Evolutionary conservation across 2,329 filamentous ascomycete genomes (phyloP).

Genomic region (Fusarium caatingaense): DNA sequence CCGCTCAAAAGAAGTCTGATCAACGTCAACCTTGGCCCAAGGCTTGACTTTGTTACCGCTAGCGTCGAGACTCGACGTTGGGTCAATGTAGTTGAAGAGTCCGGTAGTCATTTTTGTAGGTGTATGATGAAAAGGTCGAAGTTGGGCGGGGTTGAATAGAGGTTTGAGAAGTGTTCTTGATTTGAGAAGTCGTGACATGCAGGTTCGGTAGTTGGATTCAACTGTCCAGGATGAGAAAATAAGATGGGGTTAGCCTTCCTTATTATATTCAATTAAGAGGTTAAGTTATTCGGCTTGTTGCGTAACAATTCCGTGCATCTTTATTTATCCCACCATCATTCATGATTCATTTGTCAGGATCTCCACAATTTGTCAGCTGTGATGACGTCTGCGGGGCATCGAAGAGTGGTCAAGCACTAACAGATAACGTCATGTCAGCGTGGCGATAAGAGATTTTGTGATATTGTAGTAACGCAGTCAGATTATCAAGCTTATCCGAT

Average conservation of each 20-base stretch:
- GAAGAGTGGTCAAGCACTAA: background rate
- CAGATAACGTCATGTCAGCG: background rate
- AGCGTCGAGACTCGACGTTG: slow-evolving; percentile 27
- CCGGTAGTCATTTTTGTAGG: slow-evolving; percentile 32
- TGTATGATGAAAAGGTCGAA: slow-evolving; percentile 1
- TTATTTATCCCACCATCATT: slow-evolving; percentile 16
- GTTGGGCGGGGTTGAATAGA: slow-evolving; percentile 17
- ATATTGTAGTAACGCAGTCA: background rate
- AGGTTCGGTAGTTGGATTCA: background rate
- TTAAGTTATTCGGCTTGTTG: slow-evolving; percentile 1
- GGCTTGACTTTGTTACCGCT: slow-evolving; percentile 27
- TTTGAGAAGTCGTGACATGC: slow-evolving; percentile 12
- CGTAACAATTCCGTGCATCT: slow-evolving; percentile 16
- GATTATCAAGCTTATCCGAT: slow-evolving; percentile 4
- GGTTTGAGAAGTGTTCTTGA: background rate
- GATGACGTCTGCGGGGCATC: slow-evolving; percentile 26
- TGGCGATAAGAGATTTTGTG: accelerated
- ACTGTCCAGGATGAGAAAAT: background rate
- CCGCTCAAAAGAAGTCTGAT: slow-evolving; percentile 36
- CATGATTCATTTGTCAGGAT: slow-evolving; percentile 18
- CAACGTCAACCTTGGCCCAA: slow-evolving; percentile 43
- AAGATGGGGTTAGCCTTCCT: background rate
- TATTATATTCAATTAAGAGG: background rate
- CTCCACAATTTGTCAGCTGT: slow-evolving; percentile 20
- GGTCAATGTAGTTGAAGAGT: slow-evolving; percentile 35